Base-by-base conservation (phyloP, 1,284 basidiomycete species). In the Stereum hirsutum region DNA sequence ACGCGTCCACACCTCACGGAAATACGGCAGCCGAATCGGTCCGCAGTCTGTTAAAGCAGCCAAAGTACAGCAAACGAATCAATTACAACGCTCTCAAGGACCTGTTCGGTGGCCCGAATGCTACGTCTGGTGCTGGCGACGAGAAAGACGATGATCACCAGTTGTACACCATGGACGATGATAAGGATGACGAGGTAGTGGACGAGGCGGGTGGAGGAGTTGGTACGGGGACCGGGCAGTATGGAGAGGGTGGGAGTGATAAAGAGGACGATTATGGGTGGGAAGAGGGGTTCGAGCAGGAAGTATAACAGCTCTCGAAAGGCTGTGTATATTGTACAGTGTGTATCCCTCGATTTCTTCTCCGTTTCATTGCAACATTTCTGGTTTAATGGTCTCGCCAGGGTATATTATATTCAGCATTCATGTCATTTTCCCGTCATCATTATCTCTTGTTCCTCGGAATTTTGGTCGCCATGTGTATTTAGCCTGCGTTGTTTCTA, bases 61-160 rank as follows among this genome's bases (percentile, higher is more conserved):
- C 78, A 20, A 88, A 80, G 58, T 89, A 90, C 61, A 89, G 85
- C 63, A 88, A 88, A 55, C 77, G 89, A 41, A 92, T 93, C 61
- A 93, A 93, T 57, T 93, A 93, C 57, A 81, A 87, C 52, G 89
- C 87, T 0, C 73, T 92, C 42, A 82, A 85, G 52, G 75, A 77
- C 46, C 70, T 91, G 5, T 89, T 91, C 58, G 70, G 78, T 23
- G 74, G 75, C 33, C 68, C 62, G 14, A 27, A 27, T 19, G 39
- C 26, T 6, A n/a, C n/a, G n/a, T n/a, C n/a, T n/a, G n/a, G n/a
- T n/a, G 27, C 24, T 36, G 51, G 50, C 52, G 65, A 68, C 24
- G 62, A 63, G 49, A 59, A 64, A 25, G 62, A 57, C 2, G 53
- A 60, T 21, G 50, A 27, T 15, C 36, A 34, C 32, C 24, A 12